Evolutionary conservation across 2,329 filamentous ascomycete genomes (phyloP).

Genomic region (Aspergillus floridensis): DNA sequence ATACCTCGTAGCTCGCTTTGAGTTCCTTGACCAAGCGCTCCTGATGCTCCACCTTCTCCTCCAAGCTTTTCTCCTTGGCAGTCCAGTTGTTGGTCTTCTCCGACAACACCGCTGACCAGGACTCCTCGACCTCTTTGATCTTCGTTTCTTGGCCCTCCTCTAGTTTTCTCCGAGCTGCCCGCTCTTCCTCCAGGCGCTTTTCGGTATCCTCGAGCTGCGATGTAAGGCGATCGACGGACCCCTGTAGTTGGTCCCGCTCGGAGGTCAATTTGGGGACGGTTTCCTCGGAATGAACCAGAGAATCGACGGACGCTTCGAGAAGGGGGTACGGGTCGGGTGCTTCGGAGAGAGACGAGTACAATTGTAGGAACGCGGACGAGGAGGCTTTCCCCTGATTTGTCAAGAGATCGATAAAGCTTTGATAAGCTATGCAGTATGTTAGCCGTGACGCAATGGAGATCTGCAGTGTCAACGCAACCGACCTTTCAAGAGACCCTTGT

Average conservation of each 20-base stretch:
- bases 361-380: conserved; percentile 86
- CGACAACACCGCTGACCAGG: conserved; percentile 83
- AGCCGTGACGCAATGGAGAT: conserved; percentile 2
- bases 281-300: conserved; percentile 86
- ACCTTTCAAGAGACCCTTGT: conserved; percentile 89
- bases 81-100: conserved; percentile 98
- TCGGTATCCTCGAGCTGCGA: conserved; percentile 81
- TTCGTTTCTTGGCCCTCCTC: conserved; percentile 74
- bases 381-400: conserved; percentile 95
- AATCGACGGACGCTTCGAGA: conserved; percentile 93
- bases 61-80: conserved; percentile 82
- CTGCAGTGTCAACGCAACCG: conserved; percentile 11
- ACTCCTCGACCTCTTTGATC: conserved; percentile 84
- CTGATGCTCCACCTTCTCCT: conserved; percentile 93
- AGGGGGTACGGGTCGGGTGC: conserved; percentile 94
- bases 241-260: conserved; percentile 85
- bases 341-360: conserved; percentile 91
- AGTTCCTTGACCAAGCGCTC: conserved; percentile 89
- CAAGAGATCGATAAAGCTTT: conserved; percentile 93
- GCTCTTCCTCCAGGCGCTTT: conserved; percentile 73
- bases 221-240: conserved; percentile 71
- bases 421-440: conserved; percentile 66
- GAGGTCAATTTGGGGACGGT: conserved; percentile 83
- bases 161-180: conserved; percentile 66
- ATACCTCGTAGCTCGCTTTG: conserved; percentile 96